Evolutionary conservation across 2,329 filamentous ascomycete species (phyloP), one percentile per base, ranked within the genome.

Genomic region (Aspergillus sp.): DNA sequence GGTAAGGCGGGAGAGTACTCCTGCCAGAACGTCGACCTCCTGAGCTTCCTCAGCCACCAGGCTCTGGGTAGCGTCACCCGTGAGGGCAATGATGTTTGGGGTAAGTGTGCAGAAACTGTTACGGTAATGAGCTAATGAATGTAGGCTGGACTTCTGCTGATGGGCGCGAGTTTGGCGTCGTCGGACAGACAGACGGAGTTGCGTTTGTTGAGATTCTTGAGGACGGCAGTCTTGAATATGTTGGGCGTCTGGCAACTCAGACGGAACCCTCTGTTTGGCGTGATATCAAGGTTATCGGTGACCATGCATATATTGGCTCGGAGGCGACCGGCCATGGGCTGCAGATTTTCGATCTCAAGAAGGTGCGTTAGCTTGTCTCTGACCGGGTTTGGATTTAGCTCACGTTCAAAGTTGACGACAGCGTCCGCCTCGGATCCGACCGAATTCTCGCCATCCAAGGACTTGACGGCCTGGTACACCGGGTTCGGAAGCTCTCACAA

Each of bases 31-130:
- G 56, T 63, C 8, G 58, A 64, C n/a, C 52, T 64, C 9, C 41
- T 53, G 17, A 40, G 47, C 5, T 64, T 64, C 31, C 48, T 64
- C 27, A 64, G 62, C 40, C 62, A 64, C 33, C 62, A 64, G 49
- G 60, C 56, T n/a, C 25, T 64, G 62, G 60, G 60, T n/a, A 64
- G 60, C 19, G 40, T n/a, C 23, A 63, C 58, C 23, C 62, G 62
- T 39, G 62, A 64, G 52, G 62, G 62, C 0, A 64, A 64, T 17
- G 60, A 64, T 56, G n/a, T 64, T 12, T 64, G 62, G 62, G 62
- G 60, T 62, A 43, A 39, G 60, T 40, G 27, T 4, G 9, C 23
- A 19, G 12, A 15, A 7, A 19, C n/a, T 3, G 23, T 25, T 31
- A 17, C 17, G 14, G 37, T 3, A 27, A 15, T 23, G 39, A 27